phyloP scores from a whole-genome alignment of 306 rosid genomes.

The Cyclanthera cordifolia region DNA sequence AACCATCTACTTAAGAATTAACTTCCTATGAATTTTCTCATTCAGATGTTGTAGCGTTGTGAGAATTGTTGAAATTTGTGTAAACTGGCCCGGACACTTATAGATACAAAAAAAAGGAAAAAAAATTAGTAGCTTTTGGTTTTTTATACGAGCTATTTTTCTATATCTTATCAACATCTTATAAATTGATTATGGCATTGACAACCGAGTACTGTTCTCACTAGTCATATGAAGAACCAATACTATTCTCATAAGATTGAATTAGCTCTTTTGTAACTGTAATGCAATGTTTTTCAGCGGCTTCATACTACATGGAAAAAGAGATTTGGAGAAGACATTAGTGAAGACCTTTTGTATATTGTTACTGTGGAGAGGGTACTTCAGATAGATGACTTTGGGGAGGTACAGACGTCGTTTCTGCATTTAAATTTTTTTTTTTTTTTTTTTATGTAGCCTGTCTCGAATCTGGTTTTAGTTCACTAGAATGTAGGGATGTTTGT shows the following conservation, averaged over 20 bases:
- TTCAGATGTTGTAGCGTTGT: no score
- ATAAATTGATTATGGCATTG: no score
- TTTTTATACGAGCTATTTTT: background rate
- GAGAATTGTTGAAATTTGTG: no score
- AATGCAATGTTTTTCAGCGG: slow-evolving; percentile 27
- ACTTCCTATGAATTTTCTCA: background rate
- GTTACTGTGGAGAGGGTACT: slow-evolving; percentile 60
- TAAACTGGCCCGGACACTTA: background rate
- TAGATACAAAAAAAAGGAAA: no score
- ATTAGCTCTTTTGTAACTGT: background rate
- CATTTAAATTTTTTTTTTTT: no score
- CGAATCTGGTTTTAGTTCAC: background rate
- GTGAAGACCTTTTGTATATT: slow-evolving; percentile 49
- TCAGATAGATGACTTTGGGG: slow-evolving; percentile 75
- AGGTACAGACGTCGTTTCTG: slow-evolving; percentile 31
- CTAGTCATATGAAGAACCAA: background rate
- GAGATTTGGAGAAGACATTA: slow-evolving; percentile 71
- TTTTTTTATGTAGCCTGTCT: background rate
- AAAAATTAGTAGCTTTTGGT: background rate
- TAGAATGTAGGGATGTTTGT: background rate
- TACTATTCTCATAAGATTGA: background rate
- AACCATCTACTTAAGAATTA: no score
- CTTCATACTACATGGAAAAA: slow-evolving; percentile 55
- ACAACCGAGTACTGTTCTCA: background rate
- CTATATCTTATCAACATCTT: background rate